These are phyloP conservation scores for Letharia columbiana DNA, from an alignment of 495 filamentous ascomycete species.

Conservation along the genomic window DNA sequence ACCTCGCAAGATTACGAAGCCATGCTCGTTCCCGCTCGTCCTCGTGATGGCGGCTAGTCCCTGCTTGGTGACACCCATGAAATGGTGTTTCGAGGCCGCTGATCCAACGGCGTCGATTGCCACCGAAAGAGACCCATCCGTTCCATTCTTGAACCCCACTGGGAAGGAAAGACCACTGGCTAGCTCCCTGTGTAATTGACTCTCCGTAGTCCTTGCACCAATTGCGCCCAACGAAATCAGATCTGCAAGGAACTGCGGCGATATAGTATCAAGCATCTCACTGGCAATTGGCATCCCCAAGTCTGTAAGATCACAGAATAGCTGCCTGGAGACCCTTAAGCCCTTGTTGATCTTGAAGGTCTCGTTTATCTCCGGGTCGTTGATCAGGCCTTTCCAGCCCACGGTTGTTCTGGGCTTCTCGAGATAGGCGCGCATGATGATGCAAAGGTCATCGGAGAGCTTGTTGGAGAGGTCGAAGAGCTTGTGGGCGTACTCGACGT, in stretches of 20 bases:
- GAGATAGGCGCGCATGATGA: constrained; percentile 97
- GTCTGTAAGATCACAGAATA: constrained; percentile 90
- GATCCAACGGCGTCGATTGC: constrained; percentile 96
- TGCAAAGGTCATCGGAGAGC: constrained; percentile 79
- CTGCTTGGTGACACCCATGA: constrained; percentile 96
- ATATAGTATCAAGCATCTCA: constrained; percentile 99
- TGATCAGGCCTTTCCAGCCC: constrained; percentile 98
- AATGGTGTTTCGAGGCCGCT: constrained; percentile 89
- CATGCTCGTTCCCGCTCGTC: constrained; percentile 93
- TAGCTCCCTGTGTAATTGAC: constrained; percentile 88
- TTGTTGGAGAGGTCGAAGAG: constrained; percentile 78
- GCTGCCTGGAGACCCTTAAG: constrained; percentile 71
- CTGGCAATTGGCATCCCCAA: constrained; percentile 97
- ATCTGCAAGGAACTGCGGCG: constrained; percentile 96
- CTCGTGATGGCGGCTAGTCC: constrained; percentile 94
- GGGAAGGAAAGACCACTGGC: constrained; percentile 93
- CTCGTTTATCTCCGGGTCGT: constrained; percentile 97
- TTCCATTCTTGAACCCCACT: constrained; percentile 99
- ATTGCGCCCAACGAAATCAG: constrained; percentile 85
- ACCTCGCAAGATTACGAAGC: constrained; percentile 93
- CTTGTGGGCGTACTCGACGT: constrained; percentile 86
- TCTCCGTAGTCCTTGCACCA: constrained; percentile 91
- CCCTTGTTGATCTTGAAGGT: constrained; percentile 99
- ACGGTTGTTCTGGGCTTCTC: constrained; percentile 99
- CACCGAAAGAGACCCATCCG: constrained; percentile 81